Percentiles rank a stretch among this genome's conserved stretches.
Evolutionary conservation across 352 stramenopile species (phyloP).

Genomic region (Pythium volutum): DNA sequence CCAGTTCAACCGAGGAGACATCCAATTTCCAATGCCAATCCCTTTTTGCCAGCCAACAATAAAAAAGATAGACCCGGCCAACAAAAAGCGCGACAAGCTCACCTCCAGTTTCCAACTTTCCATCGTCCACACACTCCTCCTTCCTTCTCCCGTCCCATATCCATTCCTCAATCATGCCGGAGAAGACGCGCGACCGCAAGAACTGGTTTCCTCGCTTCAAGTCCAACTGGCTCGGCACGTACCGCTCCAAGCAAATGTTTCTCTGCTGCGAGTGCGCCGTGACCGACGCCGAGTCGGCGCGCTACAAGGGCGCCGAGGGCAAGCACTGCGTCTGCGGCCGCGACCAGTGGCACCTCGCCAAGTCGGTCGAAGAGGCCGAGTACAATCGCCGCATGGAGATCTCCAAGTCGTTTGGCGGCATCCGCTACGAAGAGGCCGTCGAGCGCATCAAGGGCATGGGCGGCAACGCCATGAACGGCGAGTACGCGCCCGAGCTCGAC

Average conservation of each 20-base stretch:
- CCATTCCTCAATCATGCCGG: constrained; percentile 32
- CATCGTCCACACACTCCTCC: not conserved
- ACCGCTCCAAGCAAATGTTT: constrained; percentile 87
- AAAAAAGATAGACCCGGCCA: constrained; percentile 2
- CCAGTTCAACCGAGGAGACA: constrained; percentile 27
- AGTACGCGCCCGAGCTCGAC: constrained; percentile 27
- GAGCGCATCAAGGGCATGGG: constrained; percentile 58
- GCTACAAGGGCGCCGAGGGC: constrained; percentile 78
- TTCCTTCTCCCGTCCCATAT: not conserved
- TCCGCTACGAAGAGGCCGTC: constrained; percentile 81
- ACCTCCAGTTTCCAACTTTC: constrained; percentile 9
- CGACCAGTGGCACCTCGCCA: constrained; percentile 83
- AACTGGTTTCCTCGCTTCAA: constrained; percentile 88
- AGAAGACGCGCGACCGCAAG: constrained; percentile 87
- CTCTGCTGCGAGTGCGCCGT: constrained; percentile 80
- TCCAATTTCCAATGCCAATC: not conserved
- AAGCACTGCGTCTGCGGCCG: constrained; percentile 79
- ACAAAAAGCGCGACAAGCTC: not conserved
- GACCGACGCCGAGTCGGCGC: constrained; percentile 31
- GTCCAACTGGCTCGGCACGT: constrained; percentile 85
- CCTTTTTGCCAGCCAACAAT: too few relatives aligned
- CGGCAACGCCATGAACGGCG: constrained; percentile 32
- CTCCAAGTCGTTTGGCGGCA: constrained; percentile 71
- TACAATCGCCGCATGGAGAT: constrained; percentile 86
- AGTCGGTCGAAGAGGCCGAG: constrained; percentile 76